Evolutionary conservation across 306 rosid species (phyloP), one percentile per base, ranked within the genome.

Genomic region (Arachis hypogaea): DNA sequence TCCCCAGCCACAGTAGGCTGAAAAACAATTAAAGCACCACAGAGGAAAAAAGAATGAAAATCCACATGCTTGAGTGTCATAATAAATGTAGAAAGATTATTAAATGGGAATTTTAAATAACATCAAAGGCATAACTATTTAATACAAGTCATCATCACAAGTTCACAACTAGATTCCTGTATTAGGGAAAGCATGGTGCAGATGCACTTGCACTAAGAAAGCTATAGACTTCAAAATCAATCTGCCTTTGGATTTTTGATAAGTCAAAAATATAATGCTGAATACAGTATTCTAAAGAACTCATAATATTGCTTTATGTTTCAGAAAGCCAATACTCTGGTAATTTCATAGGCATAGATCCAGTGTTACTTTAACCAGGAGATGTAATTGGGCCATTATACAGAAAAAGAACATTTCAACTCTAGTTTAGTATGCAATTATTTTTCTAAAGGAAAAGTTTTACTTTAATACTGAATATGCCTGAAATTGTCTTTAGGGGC

Each of bases 1-100:
- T 93, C 97, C 72, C 96, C 97, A 0, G 84, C 7, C 43, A 93
- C 83, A 11, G 87, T 93, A 54, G 98, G 97, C 98, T 93, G 84
- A 62, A 64, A 87, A 40, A 54, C 28, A 66, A 78, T 14, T 47
- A 60, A 47, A 59, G 33, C 36, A 75, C 45, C 58, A 38, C 2
- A 49, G 55, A 44, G 36, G 45, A 33, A 33, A 36, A 47, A 43
- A 2, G 59, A 49, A 68, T 36, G 46, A 49, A 63, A 50, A 68
- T 62, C 41, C 9, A 33, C 22, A 18, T 4, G 44, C 43, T 33
- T 14, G 38, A 63, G 51, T 50, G n/a, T 28, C 11, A n/a, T 22
- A 18, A 69, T 56, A 58, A 14, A 47, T 7, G 29, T 18, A 52
- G 9, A 78, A 28, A 51, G 12, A 78, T 11, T 22, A 65, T 51